Evolutionary conservation across 768 basidiomycete species (phyloP).

Genomic region (Suillus ampliporus): DNA sequence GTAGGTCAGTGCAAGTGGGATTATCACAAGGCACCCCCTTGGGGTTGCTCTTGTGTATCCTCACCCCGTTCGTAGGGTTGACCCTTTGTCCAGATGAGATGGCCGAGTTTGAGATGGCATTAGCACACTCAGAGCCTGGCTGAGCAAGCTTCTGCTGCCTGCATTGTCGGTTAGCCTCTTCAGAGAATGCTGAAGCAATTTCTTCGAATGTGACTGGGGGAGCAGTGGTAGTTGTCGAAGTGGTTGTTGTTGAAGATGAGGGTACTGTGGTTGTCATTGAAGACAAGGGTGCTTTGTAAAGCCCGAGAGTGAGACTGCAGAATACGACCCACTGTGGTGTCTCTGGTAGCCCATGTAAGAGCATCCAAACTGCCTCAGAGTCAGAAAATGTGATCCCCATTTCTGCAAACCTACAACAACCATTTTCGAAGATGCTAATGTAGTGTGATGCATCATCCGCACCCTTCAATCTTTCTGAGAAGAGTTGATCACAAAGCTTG

Average conservation of each 20-base stretch:
- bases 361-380: not conserved
- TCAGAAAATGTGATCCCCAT: not conserved
- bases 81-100: too few relatives aligned
- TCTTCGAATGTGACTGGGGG: too few relatives aligned
- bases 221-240: too few relatives aligned
- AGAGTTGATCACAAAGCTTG: not conserved
- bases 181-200: too few relatives aligned
- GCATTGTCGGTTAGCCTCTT: too few relatives aligned
- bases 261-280: too few relatives aligned
- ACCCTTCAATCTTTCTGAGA: not conserved
- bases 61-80: not conserved
- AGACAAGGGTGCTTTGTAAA: too few relatives aligned
- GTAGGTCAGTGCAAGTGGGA: not conserved
- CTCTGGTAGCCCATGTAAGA: not conserved
- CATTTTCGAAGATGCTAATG: not conserved
- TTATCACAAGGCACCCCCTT: not conserved
- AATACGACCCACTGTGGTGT: constrained; percentile 1
- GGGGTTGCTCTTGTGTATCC: not conserved
- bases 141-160: too few relatives aligned
- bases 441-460: not conserved
- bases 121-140: too few relatives aligned
- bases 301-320: not conserved
- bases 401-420: not conserved
- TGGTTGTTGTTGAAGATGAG: too few relatives aligned
- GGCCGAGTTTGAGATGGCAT: too few relatives aligned